Conservation (phyloP, 2,329 filamentous ascomycete genomes). For the Aspergillus alliaceus region DNA sequence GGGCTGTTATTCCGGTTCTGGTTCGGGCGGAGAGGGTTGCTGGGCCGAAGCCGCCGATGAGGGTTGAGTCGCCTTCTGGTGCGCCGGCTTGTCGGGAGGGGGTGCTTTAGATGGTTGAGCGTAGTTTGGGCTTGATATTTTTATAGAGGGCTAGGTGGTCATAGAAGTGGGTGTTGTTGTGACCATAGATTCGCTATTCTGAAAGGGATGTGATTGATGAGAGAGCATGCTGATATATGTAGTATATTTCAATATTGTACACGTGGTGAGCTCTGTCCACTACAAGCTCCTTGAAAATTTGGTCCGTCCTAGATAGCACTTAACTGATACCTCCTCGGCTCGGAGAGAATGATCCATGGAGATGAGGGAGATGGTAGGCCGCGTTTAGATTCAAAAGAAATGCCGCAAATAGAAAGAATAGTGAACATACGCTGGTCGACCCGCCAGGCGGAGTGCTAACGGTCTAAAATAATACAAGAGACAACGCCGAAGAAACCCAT, state of each 20-base stretch:
- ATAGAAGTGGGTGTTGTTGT: not conserved
- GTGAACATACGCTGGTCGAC: not conserved
- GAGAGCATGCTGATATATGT: not conserved
- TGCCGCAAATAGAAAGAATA: slow-evolving; percentile 4
- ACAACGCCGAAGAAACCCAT: not conserved
- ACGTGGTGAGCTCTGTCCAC: not conserved
- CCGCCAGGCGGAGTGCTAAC: not conserved
- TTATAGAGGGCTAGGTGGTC: too few relatives aligned
- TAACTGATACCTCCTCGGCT: too few relatives aligned
- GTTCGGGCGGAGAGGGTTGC: slow-evolving; percentile 42
- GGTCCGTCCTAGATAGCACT: not conserved
- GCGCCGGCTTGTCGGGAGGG: slow-evolving; percentile 11
- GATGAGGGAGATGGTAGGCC: not conserved
- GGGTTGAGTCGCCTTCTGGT: slow-evolving; percentile 25
- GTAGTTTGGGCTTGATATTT: too few relatives aligned
- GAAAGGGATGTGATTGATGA: not conserved
- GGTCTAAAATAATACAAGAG: slow-evolving; percentile 6
- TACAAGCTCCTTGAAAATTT: not conserved
- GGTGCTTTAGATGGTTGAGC: not conserved
- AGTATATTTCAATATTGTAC: slow-evolving; percentile 18
- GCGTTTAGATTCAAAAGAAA: not conserved
- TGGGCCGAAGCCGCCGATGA: slow-evolving; percentile 17
- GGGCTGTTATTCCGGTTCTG: slow-evolving; percentile 53
- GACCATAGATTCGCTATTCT: not conserved
- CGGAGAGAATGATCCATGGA: not conserved